Base-by-base conservation (phyloP, 495 filamentous ascomycete genomes). In the Talaromyces nanjingensis region DNA sequence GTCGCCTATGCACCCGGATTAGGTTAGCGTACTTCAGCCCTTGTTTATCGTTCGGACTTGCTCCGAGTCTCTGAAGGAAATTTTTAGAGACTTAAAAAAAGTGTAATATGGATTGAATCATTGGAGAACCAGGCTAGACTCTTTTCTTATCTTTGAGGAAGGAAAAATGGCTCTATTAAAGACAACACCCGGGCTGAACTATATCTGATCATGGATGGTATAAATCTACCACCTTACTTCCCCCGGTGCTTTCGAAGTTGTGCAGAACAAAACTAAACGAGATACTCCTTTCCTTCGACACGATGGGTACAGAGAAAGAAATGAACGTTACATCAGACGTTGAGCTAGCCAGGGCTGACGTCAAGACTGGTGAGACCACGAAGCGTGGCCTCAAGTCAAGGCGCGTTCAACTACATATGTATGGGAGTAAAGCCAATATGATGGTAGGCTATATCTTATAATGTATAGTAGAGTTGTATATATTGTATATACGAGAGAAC, bases 321-420 rank as follows among this genome's bases (percentile, higher is more conserved):
- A 18, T 24, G 27, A 24, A 18, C 14, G 2, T 31, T 16, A 9
- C 54, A 25, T 18, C 54, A 16, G 14, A 31, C 29, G 54, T 6
- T 8, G 2, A 27, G 54, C 5, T 24, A 57, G 20, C 54, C 24
- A 24, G 14, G 6, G 14, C 20, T 27, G 54, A 57, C 8, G 25
- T 57, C 54, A 12, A 25, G 54, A 6, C 58, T 8, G 39, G 58
- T 39, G 83, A 85, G 62, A 73, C 74, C 49, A 86, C 83, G 8
- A 79, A 82, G 16, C 84, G 27, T 29, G 27, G 27, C 5, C 27
- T 29, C 27, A 29, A 29, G 27, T 29, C 27, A 29, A 24, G 22
- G 22, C 22, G 22, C 22, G 22, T 24, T 24, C 22, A 24, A 24
- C 22, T 24, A 24, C 22, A 24, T 24, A 2, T 24, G 22, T 24